Evolutionary conservation across 129 eudicot species (phyloP), one percentile per base, ranked within the genome.

Genomic region (Rutidosis leptorrhynchoides): DNA sequence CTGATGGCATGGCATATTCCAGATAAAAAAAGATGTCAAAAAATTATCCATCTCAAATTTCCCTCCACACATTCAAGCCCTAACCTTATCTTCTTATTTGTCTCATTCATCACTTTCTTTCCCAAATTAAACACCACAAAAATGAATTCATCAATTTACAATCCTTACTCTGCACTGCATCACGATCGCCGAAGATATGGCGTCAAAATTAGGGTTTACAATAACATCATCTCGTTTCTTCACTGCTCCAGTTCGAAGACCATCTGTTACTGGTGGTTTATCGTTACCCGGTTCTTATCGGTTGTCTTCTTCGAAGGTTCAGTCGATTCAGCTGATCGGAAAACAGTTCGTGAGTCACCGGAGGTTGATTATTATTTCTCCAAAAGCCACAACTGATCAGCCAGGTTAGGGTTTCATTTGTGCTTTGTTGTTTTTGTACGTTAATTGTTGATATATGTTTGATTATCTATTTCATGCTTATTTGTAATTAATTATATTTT

Each of bases 321-420:
- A 74, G n/a, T 77, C 83, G 0, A 24, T 78, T 32, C 85, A 78
- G 32, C 65, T 81, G 58, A 58, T 70, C 65, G 76, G 81, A 17
- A 69, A 73, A 56, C 33, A 75, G 57, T 57, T 74, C 46, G 48
- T 68, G 0, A 19, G 64, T 54, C 57, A 70, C 20, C 77, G 81
- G 21, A 80, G 80, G 12, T 37, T 81, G 20, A 58, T 87, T 52
- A 28, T 85, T 61, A 58, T 92, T 54, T 68, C 86, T 3, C 94
- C 96, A 2, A 83, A 72, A 79, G 96, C 98, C n/a, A 59, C 95
- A 21, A 67, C 95, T 70, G 96, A 92, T 83, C 92, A 85, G 71
- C 87, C 90, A 77, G 98, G 96, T 88, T 37, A 66, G 78, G 63
- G 29, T 25, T 52, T 72, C 6, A 21, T 25, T 17, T 24, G 49